Evolutionary conservation across 495 filamentous ascomycete species (phyloP).

Genomic region (Platismatia glauca): DNA sequence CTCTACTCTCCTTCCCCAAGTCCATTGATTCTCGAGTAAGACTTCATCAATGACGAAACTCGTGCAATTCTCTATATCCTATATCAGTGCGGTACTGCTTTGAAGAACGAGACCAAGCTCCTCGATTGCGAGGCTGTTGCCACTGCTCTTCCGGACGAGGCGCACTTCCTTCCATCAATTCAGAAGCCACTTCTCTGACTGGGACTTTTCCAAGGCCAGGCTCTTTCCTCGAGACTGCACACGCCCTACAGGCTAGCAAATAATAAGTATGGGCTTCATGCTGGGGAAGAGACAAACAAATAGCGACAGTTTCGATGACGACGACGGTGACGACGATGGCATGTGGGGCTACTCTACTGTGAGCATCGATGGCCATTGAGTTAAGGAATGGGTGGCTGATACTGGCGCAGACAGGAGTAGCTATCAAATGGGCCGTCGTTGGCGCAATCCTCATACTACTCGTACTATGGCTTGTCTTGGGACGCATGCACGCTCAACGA

Average conservation of each 20-base stretch:
- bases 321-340: constrained; percentile 9
- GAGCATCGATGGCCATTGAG: background rate
- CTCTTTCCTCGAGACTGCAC: no score
- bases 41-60: background rate
- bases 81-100: background rate
- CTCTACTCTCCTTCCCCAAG: background rate
- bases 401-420: constrained; percentile 42
- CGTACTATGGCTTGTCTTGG: constrained; percentile 49
- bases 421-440: constrained; percentile 62
- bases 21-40: background rate
- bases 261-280: background rate
- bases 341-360: constrained; percentile 15
- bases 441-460: constrained; percentile 41
- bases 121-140: background rate
- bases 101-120: background rate
- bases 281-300: constrained; percentile 12
- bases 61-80: background rate
- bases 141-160: background rate
- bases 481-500: constrained; percentile 54
- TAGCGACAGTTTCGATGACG: background rate
- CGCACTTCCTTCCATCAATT: no score
- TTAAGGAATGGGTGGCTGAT: background rate
- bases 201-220: background rate
- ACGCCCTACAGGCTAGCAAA: no score
- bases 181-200: background rate